Evolutionary conservation across 208 protist species (phyloP).

Genomic region (Leishmania tarentolae): DNA sequence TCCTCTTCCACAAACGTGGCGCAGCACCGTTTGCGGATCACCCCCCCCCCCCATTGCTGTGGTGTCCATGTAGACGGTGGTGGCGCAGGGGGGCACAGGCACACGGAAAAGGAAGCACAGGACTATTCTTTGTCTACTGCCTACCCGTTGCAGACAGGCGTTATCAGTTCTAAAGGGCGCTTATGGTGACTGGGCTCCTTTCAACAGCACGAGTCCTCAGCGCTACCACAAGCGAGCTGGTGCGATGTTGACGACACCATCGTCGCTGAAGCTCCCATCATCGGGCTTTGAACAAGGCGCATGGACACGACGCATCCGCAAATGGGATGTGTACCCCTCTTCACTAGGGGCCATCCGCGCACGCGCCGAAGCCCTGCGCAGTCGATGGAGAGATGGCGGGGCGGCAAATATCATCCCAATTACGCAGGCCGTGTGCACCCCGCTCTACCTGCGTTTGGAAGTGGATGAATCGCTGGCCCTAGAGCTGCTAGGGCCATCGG

Average conservation of each 20-base stretch:
- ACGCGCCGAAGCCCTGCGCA: conserved; percentile 18
- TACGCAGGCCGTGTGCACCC: conserved; percentile 36
- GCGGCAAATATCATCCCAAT: conserved; percentile 32
- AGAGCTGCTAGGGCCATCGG: conserved; percentile 11
- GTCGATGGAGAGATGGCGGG: neutral
- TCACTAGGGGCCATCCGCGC: conserved; percentile 12
- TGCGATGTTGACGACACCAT: neutral
- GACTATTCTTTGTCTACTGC: neutral
- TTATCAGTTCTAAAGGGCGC: neutral
- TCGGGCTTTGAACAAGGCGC: neutral
- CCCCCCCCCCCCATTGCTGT: neutral
- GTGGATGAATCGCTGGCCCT: conserved; percentile 16
- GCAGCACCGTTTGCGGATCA: neutral
- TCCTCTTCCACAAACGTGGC: neutral
- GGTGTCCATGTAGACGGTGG: neutral
- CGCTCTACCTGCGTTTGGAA: conserved; percentile 43
- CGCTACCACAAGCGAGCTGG: neutral
- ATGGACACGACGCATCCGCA: conserved; percentile 17
- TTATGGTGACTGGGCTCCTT: too few relatives aligned
- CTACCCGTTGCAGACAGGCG: neutral
- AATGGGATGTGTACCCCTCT: conserved; percentile 25
- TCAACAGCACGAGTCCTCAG: neutral
- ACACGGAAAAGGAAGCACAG: neutral
- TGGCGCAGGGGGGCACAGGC: neutral
- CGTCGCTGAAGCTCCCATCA: neutral